Base-by-base conservation (phyloP, 2,329 filamentous ascomycete genomes). In the Colletotrichum kahawae region DNA sequence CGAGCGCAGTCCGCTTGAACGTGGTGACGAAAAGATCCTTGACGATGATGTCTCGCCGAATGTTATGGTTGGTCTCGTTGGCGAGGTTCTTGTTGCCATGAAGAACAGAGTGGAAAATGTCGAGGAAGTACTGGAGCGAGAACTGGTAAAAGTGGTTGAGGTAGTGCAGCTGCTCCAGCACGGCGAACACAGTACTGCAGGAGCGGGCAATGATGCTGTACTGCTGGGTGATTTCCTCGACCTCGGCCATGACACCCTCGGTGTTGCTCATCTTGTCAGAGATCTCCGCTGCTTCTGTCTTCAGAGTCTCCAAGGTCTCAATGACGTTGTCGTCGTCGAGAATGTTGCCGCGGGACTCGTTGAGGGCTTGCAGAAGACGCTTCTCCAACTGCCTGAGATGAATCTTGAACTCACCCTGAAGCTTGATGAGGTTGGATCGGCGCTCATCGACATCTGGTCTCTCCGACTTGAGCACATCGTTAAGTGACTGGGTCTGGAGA, bases 81-180 rank as follows among this genome's bases (percentile, higher is more conserved):
- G 90, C 90, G 67, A 97, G 88, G 75, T 92, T 92, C 80, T 93
- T 93, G 84, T 97, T 97, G 74, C 92, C 90, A 79, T 94, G 94
- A 51, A 99, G 90, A 9, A 99, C 97, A 7, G 94, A 92, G 82
- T 98, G 95, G 90, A 99, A 99, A 79, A 99, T 99, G 83, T 98
- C 95, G 70, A 98, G 91, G 86, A 99, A 99, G 86, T 98, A 99
- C 84, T 98, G 96, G 75, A 99, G 90, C 48, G 97, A 99, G 89
- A 99, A 99, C 83, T 98, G 97, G 85, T 99, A 99, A 86, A 98
- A 98, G 88, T 98, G 97, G 84, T 99, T 98, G 83, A 99, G 93
- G 82, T 98, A 97, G 85, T 98, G 96, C 73, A 99, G 91, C 84
- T 99, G 96, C 86, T 99, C 97, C 76, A 99, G 89, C 16, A 99